A percentile compares a stretch with the other conserved stretches of the same genome.
Conservation (phyloP, 306 rosid species). For the Cucumis cinereus region DNA sequence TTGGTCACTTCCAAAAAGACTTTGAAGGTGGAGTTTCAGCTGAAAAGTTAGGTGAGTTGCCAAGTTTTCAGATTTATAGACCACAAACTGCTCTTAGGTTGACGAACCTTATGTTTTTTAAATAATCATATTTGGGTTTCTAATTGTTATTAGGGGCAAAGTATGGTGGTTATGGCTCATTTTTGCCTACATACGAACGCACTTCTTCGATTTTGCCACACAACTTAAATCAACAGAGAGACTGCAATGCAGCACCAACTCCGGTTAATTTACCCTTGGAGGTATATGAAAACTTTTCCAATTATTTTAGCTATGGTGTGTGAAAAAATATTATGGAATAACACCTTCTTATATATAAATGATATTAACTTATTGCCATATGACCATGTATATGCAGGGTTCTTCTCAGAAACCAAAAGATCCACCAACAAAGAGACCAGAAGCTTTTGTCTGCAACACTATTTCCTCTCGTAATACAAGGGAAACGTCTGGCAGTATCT, state of each 20-base stretch:
- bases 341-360: slow-evolving; percentile 2
- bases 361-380: slow-evolving; percentile 6
- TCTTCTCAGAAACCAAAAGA: slow-evolving; percentile 37
- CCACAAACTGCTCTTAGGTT: slow-evolving; percentile 16
- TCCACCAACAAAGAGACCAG: slow-evolving; percentile 26
- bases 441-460: slow-evolving; percentile 18
- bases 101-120: slow-evolving; percentile 15
- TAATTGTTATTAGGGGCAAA: slow-evolving; percentile 48
- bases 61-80: slow-evolving; percentile 8
- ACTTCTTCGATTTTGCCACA: slow-evolving; percentile 20
- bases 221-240: slow-evolving; percentile 39
- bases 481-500: slow-evolving; percentile 23
- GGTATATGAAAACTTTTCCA: slow-evolving; percentile 28
- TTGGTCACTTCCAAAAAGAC: slow-evolving; percentile 70
- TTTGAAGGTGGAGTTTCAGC: slow-evolving; percentile 58
- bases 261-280: slow-evolving; percentile 27
- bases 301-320: slow-evolving; percentile 11
- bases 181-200: slow-evolving; percentile 48
- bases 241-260: slow-evolving; percentile 27
- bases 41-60: slow-evolving; percentile 60
- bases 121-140: slow-evolving; percentile 19
- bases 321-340: slow-evolving; percentile 17
- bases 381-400: slow-evolving; percentile 41
- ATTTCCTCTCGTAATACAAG: slow-evolving; percentile 19
- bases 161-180: slow-evolving; percentile 69